Base-by-base conservation (phyloP, 108 stramenopile genomes). In the Skeletonema marinoi region DNA sequence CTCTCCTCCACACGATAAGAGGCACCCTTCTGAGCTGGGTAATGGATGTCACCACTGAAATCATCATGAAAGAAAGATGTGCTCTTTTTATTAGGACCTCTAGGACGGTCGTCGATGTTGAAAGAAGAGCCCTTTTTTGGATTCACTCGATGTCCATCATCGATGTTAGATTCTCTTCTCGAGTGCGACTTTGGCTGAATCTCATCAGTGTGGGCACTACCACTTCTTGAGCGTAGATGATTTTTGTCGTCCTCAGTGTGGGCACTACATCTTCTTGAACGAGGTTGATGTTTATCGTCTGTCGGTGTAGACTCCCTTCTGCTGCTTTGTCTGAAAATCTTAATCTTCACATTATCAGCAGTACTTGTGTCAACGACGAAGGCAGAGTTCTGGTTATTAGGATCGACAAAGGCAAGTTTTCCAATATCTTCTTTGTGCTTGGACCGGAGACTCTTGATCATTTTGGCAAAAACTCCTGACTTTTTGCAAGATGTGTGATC, bases 341-440 rank as follows among this genome's bases (percentile, higher is more conserved):
- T 56, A 29, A 56, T 56, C 54, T 56, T 56, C 25, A 56, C 9
- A 21, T 19, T 5, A 60, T 60, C 60, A 12, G 60, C 61, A 13
- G 64, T 48, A 0, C 42, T 66, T 32, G 56, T 75, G 38, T 74
- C 68, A 1, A 73, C 65, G 12, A 81, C 71, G 48, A 70, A 81
- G 32, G 77, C 68, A 29, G 61, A 70, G 9, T 63, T 30, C 13
- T 69, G 48, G 44, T 78, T 78, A 2, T 78, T 78, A 2, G 77
- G 77, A 62, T 78, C 77, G 32, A 78, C 67, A 36, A 78, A 78
- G 25, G 77, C 77, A 44, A 70, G 59, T 58, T 61, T 21, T 29
- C 48, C 74, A 63, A 60, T 73, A 12, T 74, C 60, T 17, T 50
- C 50, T 16, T 50, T 70, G 39, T 21, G 31, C 41, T 74, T 73